These are phyloP conservation scores for Lolium perenne DNA, from an alignment of 176 grass and related monocot genomes.

Conservation along the genomic window DNA sequence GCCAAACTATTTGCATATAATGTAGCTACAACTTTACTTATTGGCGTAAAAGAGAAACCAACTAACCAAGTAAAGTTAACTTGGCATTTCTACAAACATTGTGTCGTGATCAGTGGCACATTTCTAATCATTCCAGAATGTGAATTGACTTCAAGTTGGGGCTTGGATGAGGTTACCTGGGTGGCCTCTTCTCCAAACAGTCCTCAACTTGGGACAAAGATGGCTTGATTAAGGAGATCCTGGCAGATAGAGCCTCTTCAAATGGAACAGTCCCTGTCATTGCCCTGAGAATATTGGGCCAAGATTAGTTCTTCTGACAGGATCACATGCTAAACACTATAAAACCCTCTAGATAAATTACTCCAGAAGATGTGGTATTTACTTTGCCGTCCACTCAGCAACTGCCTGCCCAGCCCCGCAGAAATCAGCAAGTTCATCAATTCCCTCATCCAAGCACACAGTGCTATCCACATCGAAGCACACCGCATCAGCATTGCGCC, in stretches of 20 bases:
- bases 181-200: conserved; percentile 75
- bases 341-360: not conserved
- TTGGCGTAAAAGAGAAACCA: not conserved
- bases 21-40: not conserved
- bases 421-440: conserved; percentile 90
- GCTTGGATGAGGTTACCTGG: conserved; percentile 48
- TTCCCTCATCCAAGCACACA: conserved; percentile 90
- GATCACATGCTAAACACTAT: not conserved
- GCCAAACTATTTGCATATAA: not conserved
- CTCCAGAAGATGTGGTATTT: not conserved
- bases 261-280: conserved; percentile 92
- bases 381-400: conserved; percentile 87
- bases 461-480: conserved; percentile 98
- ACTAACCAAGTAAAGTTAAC: not conserved
- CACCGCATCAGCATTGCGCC: conserved; percentile 64
- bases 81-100: not conserved
- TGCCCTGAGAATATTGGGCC: conserved; percentile 55
- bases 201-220: conserved; percentile 71
- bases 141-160: not conserved
- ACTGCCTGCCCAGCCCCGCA: conserved; percentile 85
- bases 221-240: conserved; percentile 87
- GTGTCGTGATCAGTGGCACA: not conserved
- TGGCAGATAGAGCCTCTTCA: conserved; percentile 82
- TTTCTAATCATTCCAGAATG: not conserved
- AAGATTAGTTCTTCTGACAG: not conserved